A percentile compares a stretch with the other conserved stretches of the same genome.
These are phyloP conservation scores for Fusarium sp. DNA, from an alignment of 2,329 filamentous ascomycete genomes.

Conservation along the genomic window DNA sequence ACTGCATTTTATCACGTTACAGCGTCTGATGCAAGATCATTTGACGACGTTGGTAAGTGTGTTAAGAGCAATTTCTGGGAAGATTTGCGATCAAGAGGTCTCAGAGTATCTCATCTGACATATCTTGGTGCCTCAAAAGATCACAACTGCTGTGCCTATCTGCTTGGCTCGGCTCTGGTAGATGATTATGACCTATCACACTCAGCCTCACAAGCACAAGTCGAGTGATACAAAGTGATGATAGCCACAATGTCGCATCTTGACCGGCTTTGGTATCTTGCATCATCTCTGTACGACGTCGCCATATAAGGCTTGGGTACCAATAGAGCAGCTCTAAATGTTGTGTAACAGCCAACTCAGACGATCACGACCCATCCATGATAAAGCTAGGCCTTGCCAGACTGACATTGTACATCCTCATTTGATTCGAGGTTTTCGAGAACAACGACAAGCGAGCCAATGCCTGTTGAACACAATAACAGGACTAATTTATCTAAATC, in stretches of 20 bases:
- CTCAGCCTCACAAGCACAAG: background rate
- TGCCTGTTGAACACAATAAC: constrained; percentile 3
- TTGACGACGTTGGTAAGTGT: background rate
- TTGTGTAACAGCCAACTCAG: constrained; percentile 32
- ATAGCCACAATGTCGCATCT: constrained; percentile 26
- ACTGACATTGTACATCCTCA: constrained; percentile 4
- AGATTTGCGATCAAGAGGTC: background rate
- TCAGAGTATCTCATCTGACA: background rate
- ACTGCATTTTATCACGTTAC: constrained; percentile 35
- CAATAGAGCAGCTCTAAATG: background rate
- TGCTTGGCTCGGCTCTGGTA: background rate
- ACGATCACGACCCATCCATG: background rate
- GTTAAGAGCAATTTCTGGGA: background rate
- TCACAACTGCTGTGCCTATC: background rate
- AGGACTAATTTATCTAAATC: constrained; percentile 17
- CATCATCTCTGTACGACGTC: constrained; percentile 34
- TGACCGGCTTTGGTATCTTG: constrained; percentile 12
- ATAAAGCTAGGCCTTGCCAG: constrained; percentile 17
- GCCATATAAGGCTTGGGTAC: constrained; percentile 25
- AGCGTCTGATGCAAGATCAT: constrained; percentile 5
- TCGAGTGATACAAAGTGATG: background rate
- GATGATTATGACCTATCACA: background rate
- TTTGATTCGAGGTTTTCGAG: constrained; percentile 3
- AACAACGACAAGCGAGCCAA: constrained; percentile 12
- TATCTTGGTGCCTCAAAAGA: background rate